A percentile compares a stretch with the other conserved stretches of the same genome.
phyloP scores from a whole-genome alignment of 2,329 filamentous ascomycete species.

The Nectriaceae sp. region DNA sequence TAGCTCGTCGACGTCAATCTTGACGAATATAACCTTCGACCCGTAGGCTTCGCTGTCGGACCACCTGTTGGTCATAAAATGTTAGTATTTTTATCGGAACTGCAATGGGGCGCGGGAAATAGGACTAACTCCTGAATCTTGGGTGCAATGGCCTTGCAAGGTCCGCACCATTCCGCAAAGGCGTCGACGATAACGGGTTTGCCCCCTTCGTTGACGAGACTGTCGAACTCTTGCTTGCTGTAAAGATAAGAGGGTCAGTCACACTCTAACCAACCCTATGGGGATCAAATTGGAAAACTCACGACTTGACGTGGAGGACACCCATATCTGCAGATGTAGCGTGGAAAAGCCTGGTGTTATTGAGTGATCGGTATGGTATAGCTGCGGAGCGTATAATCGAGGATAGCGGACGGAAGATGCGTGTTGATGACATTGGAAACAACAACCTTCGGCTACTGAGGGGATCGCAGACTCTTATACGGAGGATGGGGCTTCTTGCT shows the following conservation, averaged over 20 bases:
- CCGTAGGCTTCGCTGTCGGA: constrained; percentile 46
- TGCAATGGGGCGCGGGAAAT: background rate
- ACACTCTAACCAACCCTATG: too few species aligned
- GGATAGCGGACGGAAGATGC: constrained; percentile 17
- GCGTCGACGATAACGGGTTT: constrained; percentile 73
- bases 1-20: constrained; percentile 87
- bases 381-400: constrained; percentile 20
- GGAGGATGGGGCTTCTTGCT: background rate
- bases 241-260: constrained; percentile 3
- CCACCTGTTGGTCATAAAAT: constrained; percentile 16
- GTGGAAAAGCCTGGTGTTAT: constrained; percentile 30
- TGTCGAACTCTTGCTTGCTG: constrained; percentile 62
- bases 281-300: constrained; percentile 16
- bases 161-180: constrained; percentile 75
- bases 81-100: background rate
- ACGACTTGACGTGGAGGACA: constrained; percentile 47
- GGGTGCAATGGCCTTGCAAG: constrained; percentile 89
- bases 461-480: background rate
- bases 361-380: constrained; percentile 11
- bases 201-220: constrained; percentile 51
- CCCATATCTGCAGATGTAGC: constrained; percentile 43
- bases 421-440: constrained; percentile 18
- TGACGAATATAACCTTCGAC: constrained; percentile 73
- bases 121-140: constrained; percentile 48
- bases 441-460: background rate